Evolutionary conservation across 78 protist genomes (phyloP), one percentile per base, ranked within the genome.

Genomic region (Polysphondylium violaceum): DNA sequence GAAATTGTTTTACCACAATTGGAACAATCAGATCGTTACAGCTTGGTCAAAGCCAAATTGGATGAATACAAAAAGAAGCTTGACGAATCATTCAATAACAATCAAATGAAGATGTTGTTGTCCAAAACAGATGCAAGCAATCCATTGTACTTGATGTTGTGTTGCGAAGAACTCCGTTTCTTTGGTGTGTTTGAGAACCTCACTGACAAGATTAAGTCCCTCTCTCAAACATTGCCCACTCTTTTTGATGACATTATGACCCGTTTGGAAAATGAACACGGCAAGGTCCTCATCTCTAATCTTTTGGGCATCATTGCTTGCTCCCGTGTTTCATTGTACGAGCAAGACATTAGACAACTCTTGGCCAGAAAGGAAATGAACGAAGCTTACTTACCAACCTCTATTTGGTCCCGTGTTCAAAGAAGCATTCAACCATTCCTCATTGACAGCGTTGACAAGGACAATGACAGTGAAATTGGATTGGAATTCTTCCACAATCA

Each of bases 151-250:
- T 51, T 94, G 53, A 64, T 58, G 5, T 47, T 90, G 47, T 85
- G 87, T 5, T 59, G 81, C 33, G 94, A 94, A 50, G 96, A 94
- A 29, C 69, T 94, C 31, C 65, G 96, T 21, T 27, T 21, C 35
- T 83, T 68, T 44, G 96, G 96, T 53, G 65, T 55, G 29, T 94
- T 69, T 23, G 92, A 94, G 35, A 74, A 94, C 64, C 77, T 94
- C 12, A 81, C 74, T 44, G 92, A 89, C 29, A 58, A 78, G 35
- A 77, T 94, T 36, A 60, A 23, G 56, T 9, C 25, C 14, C 51
- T 89, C 3, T 81, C 85, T 2, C 71, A 67, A 55, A 79, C 94
- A 19, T 33, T 94, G 4, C 71, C 89, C 19, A 55, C 41, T 55
- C 58, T 94, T 6, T 60, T 81, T 51, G 94, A 94, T 16, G 86